Evolutionary conservation across 306 rosid species (phyloP).

Genomic region (Vigna angularis): DNA sequence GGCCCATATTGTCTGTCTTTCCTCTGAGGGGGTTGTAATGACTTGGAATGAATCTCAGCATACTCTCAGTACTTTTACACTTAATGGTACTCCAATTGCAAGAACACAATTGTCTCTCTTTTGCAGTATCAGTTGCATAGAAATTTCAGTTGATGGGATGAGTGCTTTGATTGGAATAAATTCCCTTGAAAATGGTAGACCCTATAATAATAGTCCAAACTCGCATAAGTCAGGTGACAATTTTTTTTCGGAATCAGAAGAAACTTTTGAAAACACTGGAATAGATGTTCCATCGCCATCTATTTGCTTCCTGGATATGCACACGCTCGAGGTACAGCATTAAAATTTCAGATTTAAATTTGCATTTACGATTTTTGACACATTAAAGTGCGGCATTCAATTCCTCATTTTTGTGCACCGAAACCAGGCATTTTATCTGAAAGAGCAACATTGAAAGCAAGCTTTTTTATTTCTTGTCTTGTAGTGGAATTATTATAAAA

Average conservation of each 20-base stretch:
- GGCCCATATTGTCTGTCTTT: constrained; percentile 84
- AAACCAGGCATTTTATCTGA: constrained; percentile 24
- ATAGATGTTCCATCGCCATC: constrained; percentile 82
- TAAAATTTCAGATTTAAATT: constrained; percentile 37
- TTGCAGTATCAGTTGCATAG: constrained; percentile 81
- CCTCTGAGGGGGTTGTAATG: constrained; percentile 88
- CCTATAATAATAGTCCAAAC: constrained; percentile 50
- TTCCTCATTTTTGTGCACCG: constrained; percentile 33
- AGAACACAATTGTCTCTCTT: constrained; percentile 65
- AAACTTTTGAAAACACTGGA: constrained; percentile 53
- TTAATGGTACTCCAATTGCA: constrained; percentile 79
- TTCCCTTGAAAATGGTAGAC: constrained; percentile 57
- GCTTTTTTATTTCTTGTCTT: constrained; percentile 12
- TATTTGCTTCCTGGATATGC: constrained; percentile 89
- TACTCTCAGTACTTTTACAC: constrained; percentile 80
- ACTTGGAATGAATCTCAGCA: constrained; percentile 80
- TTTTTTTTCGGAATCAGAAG: constrained; percentile 58
- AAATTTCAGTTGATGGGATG: constrained; percentile 83
- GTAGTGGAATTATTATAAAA: constrained; percentile 5
- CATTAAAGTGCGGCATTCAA: constrained; percentile 37
- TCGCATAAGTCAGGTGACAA: constrained; percentile 51
- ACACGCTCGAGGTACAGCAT: constrained; percentile 77
- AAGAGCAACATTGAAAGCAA: constrained; percentile 27
- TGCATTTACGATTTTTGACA: constrained; percentile 26
- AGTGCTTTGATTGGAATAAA: constrained; percentile 88